Conservation (phyloP, 345 rosid species). For the Citrus sinensis region DVS_A1.0 CM039167.1:23861001-23861500, state of each 20-base stretch:
- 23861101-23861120: constrained; percentile 42
- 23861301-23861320: constrained; percentile 33
- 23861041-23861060: constrained; percentile 32
- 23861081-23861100: constrained; percentile 45
- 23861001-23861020: constrained; percentile 41
- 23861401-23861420: constrained; percentile 39
- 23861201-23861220: constrained; percentile 42
- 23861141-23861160: constrained; percentile 47
- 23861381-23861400: constrained; percentile 43
- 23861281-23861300: background rate
- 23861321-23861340: constrained; percentile 48
- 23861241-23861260: constrained; percentile 19
- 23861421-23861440: constrained; percentile 25
- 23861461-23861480: constrained; percentile 41
- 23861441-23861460: constrained; percentile 42
- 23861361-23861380: constrained; percentile 26
- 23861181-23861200: constrained; percentile 20
- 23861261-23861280: background rate
- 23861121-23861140: constrained; percentile 45
- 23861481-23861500: constrained; percentile 25
- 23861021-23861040: constrained; percentile 46
- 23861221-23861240: constrained; percentile 24
- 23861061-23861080: constrained; percentile 51
- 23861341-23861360: constrained; percentile 28
- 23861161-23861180: constrained; percentile 50